Base-by-base conservation (phyloP, 2,329 filamentous ascomycete genomes). In the Trichoderma oligosporum region DNA sequence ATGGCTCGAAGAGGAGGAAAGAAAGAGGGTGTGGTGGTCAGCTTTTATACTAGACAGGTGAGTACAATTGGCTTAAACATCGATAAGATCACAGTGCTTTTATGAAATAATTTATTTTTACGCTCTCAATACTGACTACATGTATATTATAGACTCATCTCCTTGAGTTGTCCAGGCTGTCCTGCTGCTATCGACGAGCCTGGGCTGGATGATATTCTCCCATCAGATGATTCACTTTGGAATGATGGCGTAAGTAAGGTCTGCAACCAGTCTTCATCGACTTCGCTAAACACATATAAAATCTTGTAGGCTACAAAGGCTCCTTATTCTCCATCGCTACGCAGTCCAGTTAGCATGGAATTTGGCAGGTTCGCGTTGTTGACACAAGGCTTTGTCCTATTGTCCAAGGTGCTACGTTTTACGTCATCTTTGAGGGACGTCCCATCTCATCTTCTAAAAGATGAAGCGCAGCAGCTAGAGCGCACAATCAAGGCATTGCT, bases 1-100 rank as follows among this genome's bases (percentile, higher is more conserved):
- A 6, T 53, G 49, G 49, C 27, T 53, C 18, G 49, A 53, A 31
- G 49, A 42, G 11, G 49, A 53, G 20, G 49, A 53, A 18, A 36
- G 49, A 18, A 53, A 44, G 14, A 53, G 49, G 9, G 25, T 53
- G 8, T 53, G 49, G 49, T 53, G 49, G 49, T 33, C 49, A 24
- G 18, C 27, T 2, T 53, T 53, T 35, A 18, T 53, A 5, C 27
- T 53, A 0, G 49, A 53, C 18, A 25, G 38, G 46, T 49, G 24
- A 18, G n/a, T 1, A 27, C 22, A 29, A 1, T n/a, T 2, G 22
- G 9, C 22, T 38, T n/a, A n/a, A n/a, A n/a, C n/a, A n/a, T n/a
- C n/a, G n/a, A n/a, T n/a, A n/a, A n/a, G n/a, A n/a, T n/a, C n/a
- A n/a, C n/a, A n/a, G n/a, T n/a, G n/a, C n/a, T n/a, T n/a, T n/a